These are phyloP conservation scores for Cryptosporidium muris DNA, from an alignment of 169 alveolate species.

Conservation along the genomic window DNA sequence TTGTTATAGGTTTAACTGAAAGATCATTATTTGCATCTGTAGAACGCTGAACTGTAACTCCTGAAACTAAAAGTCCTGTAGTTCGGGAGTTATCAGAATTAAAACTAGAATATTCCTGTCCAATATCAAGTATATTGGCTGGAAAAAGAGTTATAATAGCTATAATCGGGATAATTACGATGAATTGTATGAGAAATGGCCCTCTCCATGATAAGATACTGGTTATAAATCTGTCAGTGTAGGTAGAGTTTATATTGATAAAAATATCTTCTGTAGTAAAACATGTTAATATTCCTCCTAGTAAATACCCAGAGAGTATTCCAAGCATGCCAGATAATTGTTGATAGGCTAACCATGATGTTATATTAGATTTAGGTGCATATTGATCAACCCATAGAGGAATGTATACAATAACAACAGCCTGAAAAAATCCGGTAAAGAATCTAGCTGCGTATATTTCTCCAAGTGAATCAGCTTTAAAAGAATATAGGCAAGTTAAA, in stretches of 20 bases:
- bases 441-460: slow-evolving; percentile 69
- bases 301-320: slow-evolving; percentile 45
- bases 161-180: slow-evolving; percentile 34
- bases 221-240: slow-evolving; percentile 7
- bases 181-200: slow-evolving; percentile 58
- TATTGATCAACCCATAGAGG: slow-evolving; percentile 67
- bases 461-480: slow-evolving; percentile 9
- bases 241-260: slow-evolving; percentile 11
- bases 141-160: slow-evolving; percentile 37
- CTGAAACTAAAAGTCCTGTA: slow-evolving; percentile 60
- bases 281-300: slow-evolving; percentile 61
- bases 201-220: slow-evolving; percentile 60
- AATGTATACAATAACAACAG: slow-evolving; percentile 40
- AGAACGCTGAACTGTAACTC: slow-evolving; percentile 33
- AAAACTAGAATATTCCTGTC: slow-evolving; percentile 8
- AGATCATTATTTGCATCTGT: slow-evolving; percentile 4
- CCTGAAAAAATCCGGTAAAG: slow-evolving; percentile 56
- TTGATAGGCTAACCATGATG: slow-evolving; percentile 64
- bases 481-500: slow-evolving; percentile 30
- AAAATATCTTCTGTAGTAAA: slow-evolving; percentile 32
- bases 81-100: slow-evolving; percentile 40
- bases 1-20: background rate
- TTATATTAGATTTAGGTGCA: slow-evolving; percentile 39
- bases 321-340: slow-evolving; percentile 63
- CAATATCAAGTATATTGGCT: slow-evolving; percentile 24